Evolutionary conservation across 306 rosid species (phyloP).

Genomic region (Cicer yamashitae): DNA sequence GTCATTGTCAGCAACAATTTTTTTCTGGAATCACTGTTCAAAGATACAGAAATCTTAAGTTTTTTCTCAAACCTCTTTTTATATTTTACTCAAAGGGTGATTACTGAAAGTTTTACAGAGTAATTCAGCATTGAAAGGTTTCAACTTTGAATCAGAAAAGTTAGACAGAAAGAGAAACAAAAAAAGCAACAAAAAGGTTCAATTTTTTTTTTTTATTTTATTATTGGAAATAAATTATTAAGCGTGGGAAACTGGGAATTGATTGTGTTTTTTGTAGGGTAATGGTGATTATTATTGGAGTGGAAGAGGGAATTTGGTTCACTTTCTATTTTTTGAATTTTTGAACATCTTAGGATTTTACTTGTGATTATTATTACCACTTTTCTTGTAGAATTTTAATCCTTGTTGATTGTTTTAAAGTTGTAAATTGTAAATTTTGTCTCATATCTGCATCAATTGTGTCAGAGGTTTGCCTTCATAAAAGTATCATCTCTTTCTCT

Average conservation of each 20-base stretch:
- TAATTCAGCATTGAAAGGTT: conserved; percentile 39
- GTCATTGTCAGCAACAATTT: conserved; percentile 45
- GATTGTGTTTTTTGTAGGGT: conserved; percentile 45
- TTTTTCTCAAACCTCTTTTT: conserved; percentile 49
- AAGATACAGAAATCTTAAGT: conserved; percentile 55
- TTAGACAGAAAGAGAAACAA: background rate
- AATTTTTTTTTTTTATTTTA: background rate
- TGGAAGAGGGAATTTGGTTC: background rate
- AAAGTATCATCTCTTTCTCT: conserved; percentile 22
- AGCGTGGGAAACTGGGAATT: conserved; percentile 28
- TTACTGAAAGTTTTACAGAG: conserved; percentile 7
- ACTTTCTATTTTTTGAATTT: conserved; percentile 57
- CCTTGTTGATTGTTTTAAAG: conserved; percentile 41
- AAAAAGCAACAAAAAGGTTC: background rate
- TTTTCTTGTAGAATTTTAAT: conserved; percentile 30
- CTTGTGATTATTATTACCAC: conserved; percentile 38
- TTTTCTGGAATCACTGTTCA: conserved; percentile 52
- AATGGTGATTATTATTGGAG: conserved; percentile 38
- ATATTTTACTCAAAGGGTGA: conserved; percentile 46
- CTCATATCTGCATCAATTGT: conserved; percentile 73
- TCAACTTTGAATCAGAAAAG: conserved; percentile 47
- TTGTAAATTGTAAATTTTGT: conserved; percentile 47
- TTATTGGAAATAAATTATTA: conserved; percentile 9
- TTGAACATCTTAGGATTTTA: conserved; percentile 37
- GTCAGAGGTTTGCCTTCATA: conserved; percentile 69